A percentile compares a stretch with the other conserved stretches of the same genome.
These are phyloP conservation scores for Talaromyces sp. DNA, from an alignment of 2,329 filamentous ascomycete genomes.

Conservation along the genomic window DNA sequence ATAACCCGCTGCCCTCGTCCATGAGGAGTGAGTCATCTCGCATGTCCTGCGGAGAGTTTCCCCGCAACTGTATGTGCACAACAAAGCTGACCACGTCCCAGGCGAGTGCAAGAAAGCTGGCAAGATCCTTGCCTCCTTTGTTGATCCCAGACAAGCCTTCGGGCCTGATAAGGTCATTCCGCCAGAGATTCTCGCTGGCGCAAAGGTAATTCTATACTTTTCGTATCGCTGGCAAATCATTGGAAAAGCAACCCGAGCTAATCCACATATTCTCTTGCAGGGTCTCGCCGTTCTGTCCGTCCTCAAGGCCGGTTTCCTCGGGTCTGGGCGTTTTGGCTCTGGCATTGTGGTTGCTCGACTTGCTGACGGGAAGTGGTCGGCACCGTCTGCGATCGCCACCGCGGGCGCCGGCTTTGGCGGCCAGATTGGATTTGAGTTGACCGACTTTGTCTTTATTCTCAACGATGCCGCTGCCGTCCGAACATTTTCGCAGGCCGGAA, in stretches of 20 bases:
- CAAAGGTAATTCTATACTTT: slow-evolving; percentile 60
- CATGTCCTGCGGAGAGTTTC: slow-evolving; percentile 15
- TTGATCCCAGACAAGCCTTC: slow-evolving; percentile 89
- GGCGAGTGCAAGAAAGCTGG: slow-evolving; percentile 97
- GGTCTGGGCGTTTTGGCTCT: slow-evolving; percentile 46
- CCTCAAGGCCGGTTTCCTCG: slow-evolving; percentile 46
- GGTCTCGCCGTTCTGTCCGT: slow-evolving; percentile 47
- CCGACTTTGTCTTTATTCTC: slow-evolving; percentile 88
- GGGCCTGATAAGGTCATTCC: slow-evolving; percentile 97
- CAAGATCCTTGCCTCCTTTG: slow-evolving; percentile 90
- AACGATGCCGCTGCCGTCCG: slow-evolving; percentile 87
- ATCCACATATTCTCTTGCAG: slow-evolving; percentile 18
- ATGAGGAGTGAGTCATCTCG: slow-evolving; percentile 38
- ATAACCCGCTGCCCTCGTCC: slow-evolving; percentile 45
- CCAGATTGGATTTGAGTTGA: slow-evolving; percentile 48
- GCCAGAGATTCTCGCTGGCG: slow-evolving; percentile 78
- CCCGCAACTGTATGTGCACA: slow-evolving; percentile 26
- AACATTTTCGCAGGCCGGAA: slow-evolving; percentile 88
- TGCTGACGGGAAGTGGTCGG: slow-evolving; percentile 45
- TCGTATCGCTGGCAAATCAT: neutral
- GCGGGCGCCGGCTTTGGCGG: slow-evolving; percentile 46
- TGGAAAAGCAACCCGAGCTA: neutral
- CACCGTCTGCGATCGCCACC: slow-evolving; percentile 45
- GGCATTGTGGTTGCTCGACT: slow-evolving; percentile 46
- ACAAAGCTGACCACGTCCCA: slow-evolving; percentile 38